phyloP scores from a whole-genome alignment of 2,329 filamentous ascomycete species.

The Fonsecaea erecta region DNA sequence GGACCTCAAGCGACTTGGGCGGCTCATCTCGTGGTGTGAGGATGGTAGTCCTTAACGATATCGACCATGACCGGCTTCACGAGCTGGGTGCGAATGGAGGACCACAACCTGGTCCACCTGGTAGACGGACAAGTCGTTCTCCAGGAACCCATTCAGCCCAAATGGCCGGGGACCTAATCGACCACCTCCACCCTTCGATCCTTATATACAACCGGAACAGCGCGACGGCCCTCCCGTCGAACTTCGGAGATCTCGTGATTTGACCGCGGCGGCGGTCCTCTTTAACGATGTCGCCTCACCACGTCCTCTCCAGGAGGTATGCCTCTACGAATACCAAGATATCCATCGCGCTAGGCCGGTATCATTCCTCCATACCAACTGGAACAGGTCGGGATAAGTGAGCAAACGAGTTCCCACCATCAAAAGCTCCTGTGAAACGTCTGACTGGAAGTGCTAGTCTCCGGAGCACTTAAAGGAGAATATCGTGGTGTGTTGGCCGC shows the following conservation, averaged over 20 bases:
- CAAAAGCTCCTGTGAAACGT: conserved; percentile 83
- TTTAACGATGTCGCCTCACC: too few relatives aligned
- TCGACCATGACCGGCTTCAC: conserved; percentile 71
- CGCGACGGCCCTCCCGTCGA: conserved; percentile 65
- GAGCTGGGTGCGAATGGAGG: conserved; percentile 58
- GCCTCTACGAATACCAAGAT: conserved; percentile 79
- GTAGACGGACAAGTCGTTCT: conserved; percentile 81
- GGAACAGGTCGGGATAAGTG: conserved; percentile 99
- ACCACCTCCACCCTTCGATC: conserved; percentile 57
- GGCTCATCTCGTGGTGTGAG: conserved; percentile 58
- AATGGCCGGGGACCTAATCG: conserved; percentile 46
- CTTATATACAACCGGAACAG: conserved; percentile 52
- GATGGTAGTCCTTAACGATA: too few relatives aligned
- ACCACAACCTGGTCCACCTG: conserved; percentile 62
- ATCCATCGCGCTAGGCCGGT: conserved; percentile 85
- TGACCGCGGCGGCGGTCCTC: too few relatives aligned
- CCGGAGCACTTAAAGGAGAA: too few relatives aligned
- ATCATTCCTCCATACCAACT: conserved; percentile 86
- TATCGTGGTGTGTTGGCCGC: too few relatives aligned
- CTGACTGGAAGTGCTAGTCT: conserved; percentile 99
- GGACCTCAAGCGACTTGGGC: conserved; percentile 60
- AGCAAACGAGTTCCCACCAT: conserved; percentile 80
- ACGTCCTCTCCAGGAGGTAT: conserved; percentile 79
- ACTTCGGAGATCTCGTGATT: too few relatives aligned
- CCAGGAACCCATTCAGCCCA: conserved; percentile 80